phyloP scores from a whole-genome alignment of 2,329 filamentous ascomycete species.

The Clonostachys rosea region DNA sequence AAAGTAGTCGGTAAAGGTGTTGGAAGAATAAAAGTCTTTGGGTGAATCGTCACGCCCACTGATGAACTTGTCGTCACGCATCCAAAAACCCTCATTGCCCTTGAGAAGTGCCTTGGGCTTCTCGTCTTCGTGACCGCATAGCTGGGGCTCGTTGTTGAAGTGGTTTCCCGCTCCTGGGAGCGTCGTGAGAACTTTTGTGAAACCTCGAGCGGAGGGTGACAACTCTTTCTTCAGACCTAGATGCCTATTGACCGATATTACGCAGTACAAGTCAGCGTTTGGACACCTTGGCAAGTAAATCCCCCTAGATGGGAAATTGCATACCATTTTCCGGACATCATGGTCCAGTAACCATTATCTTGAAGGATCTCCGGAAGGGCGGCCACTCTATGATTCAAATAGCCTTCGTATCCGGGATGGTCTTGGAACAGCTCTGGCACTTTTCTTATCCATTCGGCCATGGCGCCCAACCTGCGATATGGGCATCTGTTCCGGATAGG shows the following conservation, averaged over 20 bases:
- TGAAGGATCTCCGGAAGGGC: slow-evolving; percentile 48
- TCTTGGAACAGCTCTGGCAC: not conserved
- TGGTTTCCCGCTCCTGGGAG: slow-evolving; percentile 56
- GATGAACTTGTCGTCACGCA: too few relatives aligned
- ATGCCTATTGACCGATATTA: not conserved
- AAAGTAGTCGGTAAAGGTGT: slow-evolving; percentile 47
- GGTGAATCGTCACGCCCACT: slow-evolving; percentile 21
- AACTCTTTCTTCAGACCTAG: not conserved
- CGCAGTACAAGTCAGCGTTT: not conserved
- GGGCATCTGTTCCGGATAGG: slow-evolving; percentile 22
- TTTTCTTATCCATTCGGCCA: slow-evolving; percentile 1
- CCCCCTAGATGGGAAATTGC: slow-evolving; percentile 14
- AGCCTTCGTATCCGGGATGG: slow-evolving; percentile 35
- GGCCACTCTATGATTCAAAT: slow-evolving; percentile 49
- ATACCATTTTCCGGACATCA: slow-evolving; percentile 57
- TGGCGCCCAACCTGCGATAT: slow-evolving; percentile 35
- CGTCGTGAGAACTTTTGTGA: slow-evolving; percentile 53
- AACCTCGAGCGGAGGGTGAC: slow-evolving; percentile 38
- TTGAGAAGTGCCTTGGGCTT: not conserved
- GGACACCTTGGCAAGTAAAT: too few relatives aligned
- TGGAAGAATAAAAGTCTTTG: slow-evolving; percentile 41
- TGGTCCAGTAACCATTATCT: slow-evolving; percentile 51
- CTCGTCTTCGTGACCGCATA: slow-evolving; percentile 14
- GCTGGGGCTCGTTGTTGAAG: slow-evolving; percentile 20
- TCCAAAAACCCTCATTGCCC: too few relatives aligned